Base-by-base conservation (phyloP, 352 stramenopile genomes). In the Globisporangium echinulatum region DNA sequence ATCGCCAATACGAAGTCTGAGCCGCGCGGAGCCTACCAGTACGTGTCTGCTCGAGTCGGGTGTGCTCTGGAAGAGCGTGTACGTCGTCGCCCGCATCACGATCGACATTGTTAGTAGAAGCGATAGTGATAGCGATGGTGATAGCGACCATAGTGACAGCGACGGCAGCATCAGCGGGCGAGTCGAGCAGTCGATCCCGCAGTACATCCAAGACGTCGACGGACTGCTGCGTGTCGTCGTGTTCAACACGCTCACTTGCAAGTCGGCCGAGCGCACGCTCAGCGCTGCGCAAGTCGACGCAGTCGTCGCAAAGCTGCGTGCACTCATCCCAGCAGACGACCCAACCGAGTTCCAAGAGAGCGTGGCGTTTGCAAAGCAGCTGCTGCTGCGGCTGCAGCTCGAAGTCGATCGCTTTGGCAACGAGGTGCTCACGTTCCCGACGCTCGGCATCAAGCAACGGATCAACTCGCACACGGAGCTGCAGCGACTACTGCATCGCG, bases 341-440 rank as follows among this genome's bases (percentile, higher is more conserved):
- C 33, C 7, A 0, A 17, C 11, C 5, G 54, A 62, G 17, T 49
- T 51, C 44, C 55, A 52, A 4, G 51, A 67, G 56, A 49, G 38
- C 1, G 8, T 17, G 42, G 39, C 43, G 39, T 87, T 87, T 46
- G 54, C 66, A 17, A 72, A 72, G 40, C 43, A 66, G 1, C 44
- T 87, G 11, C 52, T 89, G 33, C 13, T 59, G 8, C 64, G 67
- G 2, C 57, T 89, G 51, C 64, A 79, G 48, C 60, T 89, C 40
- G 77, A 87, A n/a, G 68, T 85, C 13, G 70, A 87, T 33, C 60
- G 82, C 37, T 82, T 77, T 62, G 75, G 70, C 0, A 62, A 77
- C 17, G 77, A 89, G 44, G 65, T 85, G 38, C 70, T 89, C 39
- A 49, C 71, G 1, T 87, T 89, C 37, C 77, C 79, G 1, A 59